These are phyloP conservation scores for Biscutella auriculata DNA, from an alignment of 441 rosid species.

Conservation along the genomic window DNA sequence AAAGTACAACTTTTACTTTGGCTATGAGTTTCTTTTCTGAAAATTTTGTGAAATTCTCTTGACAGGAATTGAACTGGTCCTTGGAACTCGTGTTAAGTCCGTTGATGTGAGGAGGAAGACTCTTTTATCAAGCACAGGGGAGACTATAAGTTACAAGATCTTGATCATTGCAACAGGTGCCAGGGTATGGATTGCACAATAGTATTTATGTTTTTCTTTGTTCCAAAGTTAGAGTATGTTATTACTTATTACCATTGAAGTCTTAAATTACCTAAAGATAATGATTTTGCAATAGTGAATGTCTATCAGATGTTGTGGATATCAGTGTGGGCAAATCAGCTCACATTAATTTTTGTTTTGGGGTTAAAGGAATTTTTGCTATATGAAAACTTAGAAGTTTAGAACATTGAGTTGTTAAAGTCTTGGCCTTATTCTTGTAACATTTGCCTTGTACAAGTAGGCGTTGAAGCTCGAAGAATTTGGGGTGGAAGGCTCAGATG, in stretches of 20 bases:
- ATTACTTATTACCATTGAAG: not conserved
- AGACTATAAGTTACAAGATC: constrained; percentile 82
- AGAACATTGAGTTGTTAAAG: not conserved
- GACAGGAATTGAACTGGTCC: constrained; percentile 85
- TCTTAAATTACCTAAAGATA: not conserved
- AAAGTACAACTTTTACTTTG: not conserved
- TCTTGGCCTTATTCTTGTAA: not conserved
- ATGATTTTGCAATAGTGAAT: not conserved
- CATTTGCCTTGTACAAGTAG: constrained; percentile 27
- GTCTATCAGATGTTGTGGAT: not conserved
- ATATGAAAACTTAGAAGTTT: not conserved
- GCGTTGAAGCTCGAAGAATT: constrained; percentile 93
- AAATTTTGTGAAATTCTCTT: not conserved
- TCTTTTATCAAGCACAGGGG: constrained; percentile 75
- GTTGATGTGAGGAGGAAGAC: constrained; percentile 82
- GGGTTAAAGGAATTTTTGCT: not conserved
- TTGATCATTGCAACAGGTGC: constrained; percentile 96
- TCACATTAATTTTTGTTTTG: not conserved
- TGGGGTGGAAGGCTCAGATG: constrained; percentile 76
- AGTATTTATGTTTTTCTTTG: not conserved
- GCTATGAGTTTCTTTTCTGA: not conserved
- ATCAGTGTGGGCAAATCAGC: not conserved
- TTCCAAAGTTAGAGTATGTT: not conserved
- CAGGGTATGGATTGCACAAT: constrained; percentile 55
- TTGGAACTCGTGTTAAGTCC: constrained; percentile 84